Base-by-base conservation (phyloP, 768 basidiomycete species). In the Rhizopogon vinicolor region DNA sequence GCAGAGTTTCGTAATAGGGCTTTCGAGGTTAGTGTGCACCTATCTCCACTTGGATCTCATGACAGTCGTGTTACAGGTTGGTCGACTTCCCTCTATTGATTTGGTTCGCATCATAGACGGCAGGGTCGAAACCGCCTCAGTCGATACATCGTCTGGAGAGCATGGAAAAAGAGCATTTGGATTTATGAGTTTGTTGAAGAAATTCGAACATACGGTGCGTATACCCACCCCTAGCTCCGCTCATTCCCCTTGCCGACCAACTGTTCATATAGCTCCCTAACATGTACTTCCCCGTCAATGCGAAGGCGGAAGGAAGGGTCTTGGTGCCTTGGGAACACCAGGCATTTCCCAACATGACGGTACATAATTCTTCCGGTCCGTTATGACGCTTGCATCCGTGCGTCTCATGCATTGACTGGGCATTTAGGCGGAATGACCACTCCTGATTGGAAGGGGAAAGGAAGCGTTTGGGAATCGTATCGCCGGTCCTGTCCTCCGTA, bases 221-320 rank as follows among this genome's bases (percentile, higher is more conserved):
- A 10, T n/a, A 2, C 14, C 31, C 7, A 19, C 16, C 43, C n/a
- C 7, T 19, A 2, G 0, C 16, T 37, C 22, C 28, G 2, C 31
- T 0, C 31, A 33, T 33, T 10, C 31, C 7, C 7, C 7, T 10
- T 10, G 3, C 22, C 39, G 6, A 18, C 57, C 22, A 63, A 31
- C 10, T 25, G 9, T 22, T 4, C 22, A 35, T 22, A 42, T 42
- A 93, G 85, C 79, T 98, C 4, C 95, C 96, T 13, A 86, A 98
- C 74, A 86, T 99, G 86, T 89, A 96, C 63, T 86, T 99, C 60
- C 85, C 96, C 1, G 84, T 99, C 72, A 98, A 98, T 63, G 85
- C 90, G 18, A 89, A 87, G 72, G 89, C 94, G 1, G 96, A 98
- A 72, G 92, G 95, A 9, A 86, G 96, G 14, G 85, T 99, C 9